Evolutionary conservation across 352 stramenopile genomes (phyloP), one percentile per base, ranked within the genome.

Genomic region (Globisporangium takayamanum): DNA sequence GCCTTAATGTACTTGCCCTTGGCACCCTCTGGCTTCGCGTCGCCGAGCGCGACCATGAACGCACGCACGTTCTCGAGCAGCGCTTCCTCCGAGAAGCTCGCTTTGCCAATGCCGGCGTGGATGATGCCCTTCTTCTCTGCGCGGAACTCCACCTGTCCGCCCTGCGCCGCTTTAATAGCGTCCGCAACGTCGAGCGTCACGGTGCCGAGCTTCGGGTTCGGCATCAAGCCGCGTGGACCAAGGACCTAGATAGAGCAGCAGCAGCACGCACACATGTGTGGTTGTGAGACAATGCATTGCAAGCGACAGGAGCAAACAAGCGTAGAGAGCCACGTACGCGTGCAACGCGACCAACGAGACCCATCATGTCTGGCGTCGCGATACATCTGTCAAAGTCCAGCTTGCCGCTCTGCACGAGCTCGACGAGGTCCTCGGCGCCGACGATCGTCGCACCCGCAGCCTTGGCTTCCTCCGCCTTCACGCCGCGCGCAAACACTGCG

Each of bases 121-220:
- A 96, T 78, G 62, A 96, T 92, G 50, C 84, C 84, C 64, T 94
- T 95, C 72, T 95, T 96, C 72, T 95, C 88, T 30, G 86, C 85
- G 55, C 88, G 86, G 71, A 95, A 95, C 67, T 94, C 86, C 37
- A 94, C 84, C 70, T 95, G 86, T 52, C 86, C 86, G 45, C 74
- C 82, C 68, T 88, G 81, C 20, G 85, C 85, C 26, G 85, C 85
- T 4, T 69, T 55, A 63, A 98, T 93, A 28, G 85, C 89, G 33
- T 87, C 77, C 46, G 73, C 78, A 20, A 97, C 87, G 39, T 98
- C 90, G 61, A 84, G 74, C 33, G 92, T 98, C 45, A 99, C 90
- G 10, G 96, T 99, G 26, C 95, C 95, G 16, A 98, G 74, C 86
- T 99, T 99, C 5, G 93, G 87, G 76, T 99, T 99, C 42, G 97